Conservation (phyloP, 495 filamentous ascomycete species). For the Rostrohypoxylon terebratum region DNA sequence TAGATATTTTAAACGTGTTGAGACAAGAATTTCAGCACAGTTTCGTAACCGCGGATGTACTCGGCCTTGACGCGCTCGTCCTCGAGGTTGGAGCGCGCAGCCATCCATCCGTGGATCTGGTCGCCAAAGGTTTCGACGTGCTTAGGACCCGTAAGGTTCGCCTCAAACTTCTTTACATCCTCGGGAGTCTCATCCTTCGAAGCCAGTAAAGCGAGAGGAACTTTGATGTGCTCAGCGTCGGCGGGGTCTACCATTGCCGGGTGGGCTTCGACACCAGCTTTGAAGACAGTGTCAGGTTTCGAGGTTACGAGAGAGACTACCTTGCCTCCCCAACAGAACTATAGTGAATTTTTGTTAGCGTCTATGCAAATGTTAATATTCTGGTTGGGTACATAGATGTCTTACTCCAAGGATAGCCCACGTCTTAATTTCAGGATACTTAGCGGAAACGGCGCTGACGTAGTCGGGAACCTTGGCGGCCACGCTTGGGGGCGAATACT, state of each 20-base stretch:
- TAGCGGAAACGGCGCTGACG: slow-evolving; percentile 66
- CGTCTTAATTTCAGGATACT: slow-evolving; percentile 70
- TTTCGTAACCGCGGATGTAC: slow-evolving; percentile 84
- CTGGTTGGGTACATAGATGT: background rate
- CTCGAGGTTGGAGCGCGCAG: slow-evolving; percentile 76
- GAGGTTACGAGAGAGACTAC: slow-evolving; percentile 69
- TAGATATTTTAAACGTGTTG: slow-evolving; percentile 70
- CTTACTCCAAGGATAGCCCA: slow-evolving; percentile 86
- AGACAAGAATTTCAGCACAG: slow-evolving; percentile 77
- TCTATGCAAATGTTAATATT: background rate
- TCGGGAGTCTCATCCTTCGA: slow-evolving; percentile 73
- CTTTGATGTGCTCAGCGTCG: slow-evolving; percentile 73
- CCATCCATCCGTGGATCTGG: slow-evolving; percentile 95
- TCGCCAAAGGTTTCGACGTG: slow-evolving; percentile 82
- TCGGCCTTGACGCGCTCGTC: slow-evolving; percentile 75
- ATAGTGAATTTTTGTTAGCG: background rate
- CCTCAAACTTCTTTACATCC: slow-evolving; percentile 78
- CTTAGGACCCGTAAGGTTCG: slow-evolving; percentile 72
- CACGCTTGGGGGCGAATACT: slow-evolving; percentile 70
- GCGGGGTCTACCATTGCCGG: slow-evolving; percentile 89
- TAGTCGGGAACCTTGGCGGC: slow-evolving; percentile 72
- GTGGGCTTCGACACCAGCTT: slow-evolving; percentile 76
- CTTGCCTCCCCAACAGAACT: slow-evolving; percentile 95
- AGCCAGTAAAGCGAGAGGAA: slow-evolving; percentile 74
- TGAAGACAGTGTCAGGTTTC: slow-evolving; percentile 71